These are phyloP conservation scores for Penicillium sumatraense DNA, from an alignment of 2,329 filamentous ascomycete species.

Conservation along the genomic window DNA sequence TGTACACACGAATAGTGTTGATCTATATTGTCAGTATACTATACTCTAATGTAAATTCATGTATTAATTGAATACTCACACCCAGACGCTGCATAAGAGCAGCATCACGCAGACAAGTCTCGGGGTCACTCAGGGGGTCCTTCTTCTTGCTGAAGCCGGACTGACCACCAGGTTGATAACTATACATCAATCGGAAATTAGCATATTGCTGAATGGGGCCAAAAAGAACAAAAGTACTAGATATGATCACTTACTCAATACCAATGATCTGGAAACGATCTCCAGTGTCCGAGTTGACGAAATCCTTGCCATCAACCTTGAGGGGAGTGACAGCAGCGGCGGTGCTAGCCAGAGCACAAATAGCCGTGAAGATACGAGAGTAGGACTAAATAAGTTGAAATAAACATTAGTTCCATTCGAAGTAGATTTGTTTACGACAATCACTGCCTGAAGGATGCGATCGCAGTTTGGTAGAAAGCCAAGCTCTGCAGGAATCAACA, in stretches of 20 bases:
- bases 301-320: conserved; percentile 63
- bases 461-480: not conserved
- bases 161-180: conserved; percentile 67
- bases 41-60: no score
- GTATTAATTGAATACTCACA: conserved; percentile 38
- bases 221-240: not conserved
- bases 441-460: not conserved
- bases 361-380: conserved; percentile 42
- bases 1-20: conserved; percentile 70
- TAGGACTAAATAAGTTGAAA: conserved; percentile 30
- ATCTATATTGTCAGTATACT: no score
- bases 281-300: conserved; percentile 62
- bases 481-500: conserved; percentile 3
- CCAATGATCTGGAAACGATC: conserved; percentile 66
- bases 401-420: not conserved
- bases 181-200: no score
- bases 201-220: not conserved
- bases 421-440: not conserved
- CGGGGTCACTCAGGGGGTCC: conserved; percentile 63
- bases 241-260: conserved; percentile 65
- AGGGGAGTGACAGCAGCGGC: conserved; percentile 60
- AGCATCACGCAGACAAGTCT: conserved; percentile 65
- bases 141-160: conserved; percentile 58
- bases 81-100: conserved; percentile 66
- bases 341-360: conserved; percentile 50